These are phyloP conservation scores for Thymus mandschuricus DNA, from an alignment of 257 asterid species.

Conservation along the genomic window DNA sequence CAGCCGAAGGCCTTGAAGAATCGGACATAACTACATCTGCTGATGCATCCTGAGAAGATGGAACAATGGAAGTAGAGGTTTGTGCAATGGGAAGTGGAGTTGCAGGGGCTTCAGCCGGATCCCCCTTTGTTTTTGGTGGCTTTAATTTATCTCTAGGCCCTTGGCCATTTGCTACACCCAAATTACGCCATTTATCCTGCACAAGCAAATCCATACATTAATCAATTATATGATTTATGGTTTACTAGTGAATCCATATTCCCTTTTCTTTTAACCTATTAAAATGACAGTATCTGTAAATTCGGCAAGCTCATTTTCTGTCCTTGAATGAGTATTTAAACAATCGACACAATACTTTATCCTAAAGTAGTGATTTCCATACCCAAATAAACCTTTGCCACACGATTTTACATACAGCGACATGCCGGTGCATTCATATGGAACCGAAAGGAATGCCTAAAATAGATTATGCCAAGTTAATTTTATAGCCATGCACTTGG, in stretches of 20 bases:
- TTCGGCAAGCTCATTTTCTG: conserved; percentile 15
- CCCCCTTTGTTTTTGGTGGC: conserved; percentile 56
- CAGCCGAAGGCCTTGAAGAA: conserved; percentile 55
- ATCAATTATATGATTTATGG: conserved; percentile 5
- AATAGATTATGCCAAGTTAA: not conserved
- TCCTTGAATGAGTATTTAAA: not conserved
- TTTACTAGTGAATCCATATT: not conserved
- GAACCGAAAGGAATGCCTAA: not conserved
- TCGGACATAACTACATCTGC: conserved; percentile 49
- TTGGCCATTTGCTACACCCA: conserved; percentile 78
- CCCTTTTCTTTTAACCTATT: too few relatives aligned
- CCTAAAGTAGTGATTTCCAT: not conserved
- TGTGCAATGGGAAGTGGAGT: conserved; percentile 46
- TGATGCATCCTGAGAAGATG: conserved; percentile 49
- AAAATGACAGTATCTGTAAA: not conserved
- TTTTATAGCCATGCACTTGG: not conserved
- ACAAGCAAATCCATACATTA: conserved; percentile 15
- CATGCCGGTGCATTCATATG: not conserved
- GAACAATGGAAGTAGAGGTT: conserved; percentile 48
- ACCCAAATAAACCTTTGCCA: too few relatives aligned
- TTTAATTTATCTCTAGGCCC: conserved; percentile 72
- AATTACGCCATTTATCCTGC: conserved; percentile 98
- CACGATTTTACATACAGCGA: not conserved
- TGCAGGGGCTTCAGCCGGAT: conserved; percentile 56
- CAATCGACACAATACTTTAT: too few relatives aligned